phyloP scores from a whole-genome alignment of 768 basidiomycete genomes.

The Melanogaster broomeanus region DNA sequence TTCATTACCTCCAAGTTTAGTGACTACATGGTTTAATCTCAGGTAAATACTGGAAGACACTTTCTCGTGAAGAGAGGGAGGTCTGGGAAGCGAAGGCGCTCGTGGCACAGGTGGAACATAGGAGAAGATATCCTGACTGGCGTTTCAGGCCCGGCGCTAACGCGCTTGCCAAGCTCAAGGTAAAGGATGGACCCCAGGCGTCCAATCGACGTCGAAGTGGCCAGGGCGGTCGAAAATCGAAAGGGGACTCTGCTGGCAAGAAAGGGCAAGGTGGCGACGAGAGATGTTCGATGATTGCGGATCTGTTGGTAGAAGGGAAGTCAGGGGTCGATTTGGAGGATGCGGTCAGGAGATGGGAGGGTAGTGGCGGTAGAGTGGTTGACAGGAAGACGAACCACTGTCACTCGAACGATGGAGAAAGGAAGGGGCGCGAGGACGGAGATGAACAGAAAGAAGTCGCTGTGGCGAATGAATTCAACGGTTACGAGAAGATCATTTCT shows the following conservation, averaged over 20 bases:
- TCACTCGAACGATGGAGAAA: constrained; percentile 1
- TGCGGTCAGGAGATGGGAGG: constrained; percentile 57
- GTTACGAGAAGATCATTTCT: constrained; percentile 8
- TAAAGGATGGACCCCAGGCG: constrained; percentile 41
- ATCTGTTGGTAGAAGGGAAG: constrained; percentile 66
- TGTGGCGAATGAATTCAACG: constrained; percentile 13
- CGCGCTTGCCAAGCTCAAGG: constrained; percentile 39
- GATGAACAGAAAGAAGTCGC: constrained; percentile 24
- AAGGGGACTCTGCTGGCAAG: constrained; percentile 32
- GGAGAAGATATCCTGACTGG: constrained; percentile 78
- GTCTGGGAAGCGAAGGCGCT: constrained; percentile 78
- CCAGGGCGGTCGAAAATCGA: constrained; percentile 29
- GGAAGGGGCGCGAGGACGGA: constrained; percentile 17
- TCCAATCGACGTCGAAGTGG: constrained; percentile 29
- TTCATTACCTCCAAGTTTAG: not conserved
- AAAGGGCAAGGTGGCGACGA: constrained; percentile 43
- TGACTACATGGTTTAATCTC: constrained; percentile 1
- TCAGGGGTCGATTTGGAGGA: constrained; percentile 60
- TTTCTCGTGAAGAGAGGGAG: constrained; percentile 65
- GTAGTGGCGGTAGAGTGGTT: constrained; percentile 6
- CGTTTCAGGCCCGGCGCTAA: constrained; percentile 70
- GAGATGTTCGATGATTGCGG: constrained; percentile 66
- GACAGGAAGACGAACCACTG: constrained; percentile 4
- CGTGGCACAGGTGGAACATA: constrained; percentile 72
- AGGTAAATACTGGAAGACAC: constrained; percentile 78